phyloP scores from a whole-genome alignment of 2,329 filamentous ascomycete genomes.

The Aspergillus sp. region DNA sequence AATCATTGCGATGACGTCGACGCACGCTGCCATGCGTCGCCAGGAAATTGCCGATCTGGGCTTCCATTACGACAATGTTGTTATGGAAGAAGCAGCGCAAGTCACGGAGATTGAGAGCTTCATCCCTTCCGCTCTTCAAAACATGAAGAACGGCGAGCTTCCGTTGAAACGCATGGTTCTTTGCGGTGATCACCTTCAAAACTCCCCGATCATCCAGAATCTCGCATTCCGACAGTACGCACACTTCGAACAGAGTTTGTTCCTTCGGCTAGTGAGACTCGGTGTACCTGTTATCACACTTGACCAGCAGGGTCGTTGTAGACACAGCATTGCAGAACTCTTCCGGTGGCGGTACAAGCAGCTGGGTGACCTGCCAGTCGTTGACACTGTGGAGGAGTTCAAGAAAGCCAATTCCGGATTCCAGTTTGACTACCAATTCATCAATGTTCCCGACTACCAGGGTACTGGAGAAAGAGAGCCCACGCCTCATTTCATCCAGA shows the following conservation, averaged over 20 bases:
- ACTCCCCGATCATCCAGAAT: constrained; percentile 93
- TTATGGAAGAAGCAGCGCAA: constrained; percentile 98
- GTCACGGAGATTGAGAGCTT: constrained; percentile 98
- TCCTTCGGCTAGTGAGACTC: constrained; percentile 83
- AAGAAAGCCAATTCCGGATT: constrained; percentile 84
- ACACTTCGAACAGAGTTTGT: constrained; percentile 93
- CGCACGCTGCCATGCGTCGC: constrained; percentile 90
- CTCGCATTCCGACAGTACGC: constrained; percentile 91
- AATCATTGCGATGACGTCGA: constrained; percentile 97
- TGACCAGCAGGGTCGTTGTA: constrained; percentile 88
- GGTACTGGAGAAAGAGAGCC: constrained; percentile 85
- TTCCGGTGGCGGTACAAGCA: constrained; percentile 91
- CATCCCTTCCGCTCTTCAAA: constrained; percentile 90
- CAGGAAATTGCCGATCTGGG: constrained; percentile 88
- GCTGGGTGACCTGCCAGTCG: constrained; percentile 74
- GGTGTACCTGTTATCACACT: constrained; percentile 89
- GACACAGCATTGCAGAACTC: constrained; percentile 79
- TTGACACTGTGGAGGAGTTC: constrained; percentile 69
- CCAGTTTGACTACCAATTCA: constrained; percentile 92
- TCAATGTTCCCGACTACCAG: constrained; percentile 92
- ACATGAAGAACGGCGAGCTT: constrained; percentile 67
- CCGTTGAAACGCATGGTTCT: constrained; percentile 84
- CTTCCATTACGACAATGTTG: constrained; percentile 94
- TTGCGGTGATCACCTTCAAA: constrained; percentile 93
- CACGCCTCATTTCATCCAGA: constrained; percentile 92